These are phyloP conservation scores for Talaromyces proteolyticus DNA, from an alignment of 495 filamentous ascomycete genomes.

Conservation along the genomic window DNA sequence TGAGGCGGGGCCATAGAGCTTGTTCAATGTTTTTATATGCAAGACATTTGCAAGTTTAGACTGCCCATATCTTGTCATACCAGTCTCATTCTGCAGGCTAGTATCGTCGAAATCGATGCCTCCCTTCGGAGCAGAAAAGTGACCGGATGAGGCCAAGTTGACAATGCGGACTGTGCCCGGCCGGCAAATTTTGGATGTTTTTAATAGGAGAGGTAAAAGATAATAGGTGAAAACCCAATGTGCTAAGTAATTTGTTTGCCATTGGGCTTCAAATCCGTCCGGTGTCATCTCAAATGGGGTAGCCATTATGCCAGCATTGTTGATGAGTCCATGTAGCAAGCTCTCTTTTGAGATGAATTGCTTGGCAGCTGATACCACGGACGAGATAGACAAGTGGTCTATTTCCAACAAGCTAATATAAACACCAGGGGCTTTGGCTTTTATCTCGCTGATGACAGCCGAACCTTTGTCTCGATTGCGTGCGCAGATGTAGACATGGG, in stretches of 20 bases:
- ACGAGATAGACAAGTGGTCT: constrained; percentile 28
- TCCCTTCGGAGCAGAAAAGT: constrained; percentile 17
- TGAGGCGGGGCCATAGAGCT: constrained; percentile 16
- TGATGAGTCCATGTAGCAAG: constrained; percentile 41
- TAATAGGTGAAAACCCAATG: constrained; percentile 30
- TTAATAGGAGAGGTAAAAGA: constrained; percentile 25
- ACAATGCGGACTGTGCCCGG: constrained; percentile 20
- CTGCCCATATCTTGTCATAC: constrained; percentile 30
- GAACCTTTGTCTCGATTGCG: constrained; percentile 22
- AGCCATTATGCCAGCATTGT: constrained; percentile 56
- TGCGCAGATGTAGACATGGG: constrained; percentile 31
- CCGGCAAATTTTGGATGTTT: constrained; percentile 9
- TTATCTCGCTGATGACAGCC: constrained; percentile 13
- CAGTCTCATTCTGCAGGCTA: constrained; percentile 7
- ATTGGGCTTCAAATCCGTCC: constrained; percentile 17
- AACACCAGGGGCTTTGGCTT: constrained; percentile 10
- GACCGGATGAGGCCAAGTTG: constrained; percentile 26
- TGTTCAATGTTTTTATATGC: background rate
- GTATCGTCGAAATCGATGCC: constrained; percentile 25
- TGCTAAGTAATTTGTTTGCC: constrained; percentile 32
- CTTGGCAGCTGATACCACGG: constrained; percentile 16
- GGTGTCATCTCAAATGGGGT: constrained; percentile 16
- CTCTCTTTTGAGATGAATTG: constrained; percentile 8
- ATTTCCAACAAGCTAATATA: constrained; percentile 30
- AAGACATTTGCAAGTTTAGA: constrained; percentile 29